Base-by-base conservation (phyloP, 495 filamentous ascomycete species). In the Filosporella fistucella region DNA sequence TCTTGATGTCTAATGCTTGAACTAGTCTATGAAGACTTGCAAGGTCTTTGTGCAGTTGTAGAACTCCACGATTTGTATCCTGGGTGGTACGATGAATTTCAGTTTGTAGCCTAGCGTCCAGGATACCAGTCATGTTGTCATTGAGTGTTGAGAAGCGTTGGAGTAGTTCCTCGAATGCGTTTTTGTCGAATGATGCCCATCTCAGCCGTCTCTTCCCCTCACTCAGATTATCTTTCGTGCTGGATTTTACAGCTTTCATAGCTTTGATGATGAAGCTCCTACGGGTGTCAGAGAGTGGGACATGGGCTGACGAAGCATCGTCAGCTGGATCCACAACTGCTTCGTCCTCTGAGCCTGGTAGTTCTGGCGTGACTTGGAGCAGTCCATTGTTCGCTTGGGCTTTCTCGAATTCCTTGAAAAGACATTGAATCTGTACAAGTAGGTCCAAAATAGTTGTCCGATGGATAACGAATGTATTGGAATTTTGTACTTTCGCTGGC, bases 171-270 rank as follows among this genome's bases (percentile, higher is more conserved):
- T 71, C 68, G 20, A 71, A 71, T 4, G 61, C 66, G 4, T 48
- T 53, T 55, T 70, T 71, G 50, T 70, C 68, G 48, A 71, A 68
- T 3, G 65, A 60, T 14, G 67, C 65, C 68, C 68, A 71, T 22
- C 52, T 49, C 23, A 71, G 51, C 12, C 68, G 56, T 32, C 49
- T 43, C 3, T 37, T 37, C 12, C 57, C 63, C 24, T 68, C 60
- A 25, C 32, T 44, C 2, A 46, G 36, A 20, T 4, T 22, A 10
- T 54, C 44, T 13, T 34, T 48, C 1, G 51, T 46, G n/a, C n/a
- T n/a, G 5, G 64, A 64, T 22, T 54, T 61, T 13, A 55, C 54
- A 26, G 45, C 54, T 30, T 49, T 49, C 66, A 69, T 71, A 56
- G 68, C 68, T 43, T 63, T 67, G 39, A 60, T 64, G 55, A 72